These are phyloP conservation scores for Camellia lanceoleosa DNA, from an alignment of 148 eudicot genomes.

Conservation along the genomic window DNA sequence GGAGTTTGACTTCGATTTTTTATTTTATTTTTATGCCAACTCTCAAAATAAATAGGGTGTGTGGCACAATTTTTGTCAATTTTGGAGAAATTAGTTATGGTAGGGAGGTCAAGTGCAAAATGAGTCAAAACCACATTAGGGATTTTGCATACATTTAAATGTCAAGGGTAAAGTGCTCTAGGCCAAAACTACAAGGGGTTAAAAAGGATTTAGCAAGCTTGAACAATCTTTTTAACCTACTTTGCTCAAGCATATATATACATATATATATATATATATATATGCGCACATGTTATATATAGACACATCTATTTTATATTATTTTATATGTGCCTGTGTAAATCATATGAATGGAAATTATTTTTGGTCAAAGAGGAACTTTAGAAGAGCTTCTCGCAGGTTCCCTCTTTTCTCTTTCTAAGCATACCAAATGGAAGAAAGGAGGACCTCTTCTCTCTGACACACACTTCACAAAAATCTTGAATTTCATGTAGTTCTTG, in stretches of 20 bases:
- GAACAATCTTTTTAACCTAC: neutral
- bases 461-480: neutral
- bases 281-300: neutral
- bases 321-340: neutral
- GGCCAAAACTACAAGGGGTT: too few species aligned
- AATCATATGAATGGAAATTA: neutral
- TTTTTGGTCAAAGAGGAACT: neutral
- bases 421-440: constrained; percentile 1
- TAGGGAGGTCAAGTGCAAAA: too few species aligned
- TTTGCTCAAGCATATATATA: neutral
- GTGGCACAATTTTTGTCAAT: too few species aligned
- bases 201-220: neutral
- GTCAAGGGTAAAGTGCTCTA: too few species aligned
- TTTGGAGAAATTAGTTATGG: too few species aligned
- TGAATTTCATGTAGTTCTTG: constrained; percentile 11
- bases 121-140: too few species aligned
- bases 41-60: too few species aligned
- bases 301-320: neutral
- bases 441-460: neutral
- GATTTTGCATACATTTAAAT: too few species aligned
- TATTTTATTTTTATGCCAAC: too few species aligned
- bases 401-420: constrained; percentile 4
- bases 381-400: constrained; percentile 3
- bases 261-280: neutral
- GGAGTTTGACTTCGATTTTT: too few species aligned